phyloP scores from a whole-genome alignment of 1,139 yeast genomes.

The Suhomyces taliae region DNA sequence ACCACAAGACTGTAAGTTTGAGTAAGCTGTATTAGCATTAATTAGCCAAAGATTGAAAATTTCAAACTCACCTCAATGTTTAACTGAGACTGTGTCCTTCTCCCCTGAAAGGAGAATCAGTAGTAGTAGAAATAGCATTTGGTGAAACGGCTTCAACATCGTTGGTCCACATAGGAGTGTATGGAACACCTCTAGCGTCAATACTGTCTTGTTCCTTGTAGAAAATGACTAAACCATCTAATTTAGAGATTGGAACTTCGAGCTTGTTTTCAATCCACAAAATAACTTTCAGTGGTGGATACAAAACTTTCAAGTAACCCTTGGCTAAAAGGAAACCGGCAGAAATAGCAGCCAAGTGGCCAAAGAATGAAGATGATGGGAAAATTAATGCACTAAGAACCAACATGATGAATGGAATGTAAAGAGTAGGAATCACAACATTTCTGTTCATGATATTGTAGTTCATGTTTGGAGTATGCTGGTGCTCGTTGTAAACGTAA shows the following conservation, averaged over 20 bases:
- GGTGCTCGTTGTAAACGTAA: constrained; percentile 61
- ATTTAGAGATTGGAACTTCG: constrained; percentile 46
- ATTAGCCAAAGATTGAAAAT: no score
- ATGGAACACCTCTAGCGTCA: constrained; percentile 40
- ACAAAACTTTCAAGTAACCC: constrained; percentile 55
- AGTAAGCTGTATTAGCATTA: no score
- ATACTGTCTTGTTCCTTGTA: constrained; percentile 58
- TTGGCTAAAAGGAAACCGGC: constrained; percentile 51
- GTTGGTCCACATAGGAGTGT: constrained; percentile 32
- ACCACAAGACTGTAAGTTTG: no score
- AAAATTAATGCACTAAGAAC: constrained; percentile 53
- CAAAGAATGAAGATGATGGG: constrained; percentile 69
- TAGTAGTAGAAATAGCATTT: constrained; percentile 3
- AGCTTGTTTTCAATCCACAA: constrained; percentile 65
- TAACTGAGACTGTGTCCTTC: constrained; percentile 36
- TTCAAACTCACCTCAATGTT: not conserved
- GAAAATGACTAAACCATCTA: constrained; percentile 56
- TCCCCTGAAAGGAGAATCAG: constrained; percentile 24
- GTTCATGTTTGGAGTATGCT: constrained; percentile 45
- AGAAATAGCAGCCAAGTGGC: constrained; percentile 56
- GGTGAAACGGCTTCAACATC: constrained; percentile 25
- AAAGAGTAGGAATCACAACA: constrained; percentile 58
- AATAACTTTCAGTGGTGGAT: constrained; percentile 67
- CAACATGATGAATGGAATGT: constrained; percentile 58
- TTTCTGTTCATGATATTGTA: constrained; percentile 24